Conservation (phyloP, 352 stramenopile species). For the Globisporangium rhizosaccharum region DNA sequence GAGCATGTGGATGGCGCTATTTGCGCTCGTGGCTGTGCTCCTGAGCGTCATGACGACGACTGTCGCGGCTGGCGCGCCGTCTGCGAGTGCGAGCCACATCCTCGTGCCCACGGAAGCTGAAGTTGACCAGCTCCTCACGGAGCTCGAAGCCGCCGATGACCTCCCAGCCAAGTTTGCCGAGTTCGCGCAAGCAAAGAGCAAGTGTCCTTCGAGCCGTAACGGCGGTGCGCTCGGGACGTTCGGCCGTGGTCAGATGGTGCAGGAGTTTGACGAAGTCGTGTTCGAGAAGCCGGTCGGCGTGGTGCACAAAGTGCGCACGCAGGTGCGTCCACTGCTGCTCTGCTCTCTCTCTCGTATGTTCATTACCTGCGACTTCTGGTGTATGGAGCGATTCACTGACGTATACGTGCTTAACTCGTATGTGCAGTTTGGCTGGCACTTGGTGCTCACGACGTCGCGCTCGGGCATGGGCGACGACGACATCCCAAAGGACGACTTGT, state of each 20-base stretch:
- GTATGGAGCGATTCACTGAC: too few species aligned
- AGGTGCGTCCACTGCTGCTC: slow-evolving; percentile 27
- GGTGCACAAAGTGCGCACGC: slow-evolving; percentile 73
- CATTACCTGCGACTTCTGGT: slow-evolving; percentile 5
- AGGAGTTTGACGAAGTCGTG: slow-evolving; percentile 72
- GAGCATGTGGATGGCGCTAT: slow-evolving; percentile 23
- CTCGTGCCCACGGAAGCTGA: slow-evolving; percentile 58
- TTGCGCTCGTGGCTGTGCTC: slow-evolving; percentile 29
- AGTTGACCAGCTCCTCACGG: slow-evolving; percentile 39
- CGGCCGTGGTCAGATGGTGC: slow-evolving; percentile 65
- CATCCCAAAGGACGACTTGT: slow-evolving; percentile 6
- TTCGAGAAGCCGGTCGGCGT: slow-evolving; percentile 59
- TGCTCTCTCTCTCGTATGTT: neutral
- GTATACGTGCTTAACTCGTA: too few species aligned
- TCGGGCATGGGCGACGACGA: slow-evolving; percentile 33
- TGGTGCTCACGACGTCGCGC: slow-evolving; percentile 67
- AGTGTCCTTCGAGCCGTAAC: slow-evolving; percentile 57
- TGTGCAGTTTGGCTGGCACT: slow-evolving; percentile 72
- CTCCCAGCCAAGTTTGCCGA: slow-evolving; percentile 43
- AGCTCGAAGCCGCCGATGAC: slow-evolving; percentile 43
- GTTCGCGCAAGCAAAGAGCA: slow-evolving; percentile 59
- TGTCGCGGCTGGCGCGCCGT: slow-evolving; percentile 20
- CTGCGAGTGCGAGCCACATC: slow-evolving; percentile 74
- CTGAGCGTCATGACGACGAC: slow-evolving; percentile 24
- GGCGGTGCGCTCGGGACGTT: slow-evolving; percentile 67